These are phyloP conservation scores for Arachnomyces sp. DNA, from an alignment of 2,329 filamentous ascomycete species.

Conservation along the genomic window DNA sequence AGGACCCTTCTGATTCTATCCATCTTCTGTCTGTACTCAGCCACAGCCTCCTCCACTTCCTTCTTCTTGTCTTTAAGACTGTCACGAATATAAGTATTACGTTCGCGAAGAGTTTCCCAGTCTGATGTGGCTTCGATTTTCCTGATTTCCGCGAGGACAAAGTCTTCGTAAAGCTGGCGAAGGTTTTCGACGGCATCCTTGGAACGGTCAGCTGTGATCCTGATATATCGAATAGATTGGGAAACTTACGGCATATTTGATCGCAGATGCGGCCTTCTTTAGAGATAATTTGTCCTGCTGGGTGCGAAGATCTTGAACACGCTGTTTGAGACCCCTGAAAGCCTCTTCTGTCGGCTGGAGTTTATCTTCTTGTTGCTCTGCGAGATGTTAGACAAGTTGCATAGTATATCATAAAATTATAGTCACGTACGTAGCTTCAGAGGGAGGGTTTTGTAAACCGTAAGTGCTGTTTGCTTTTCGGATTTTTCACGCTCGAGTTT, in stretches of 20 bases:
- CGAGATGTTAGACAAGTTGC: constrained; percentile 21
- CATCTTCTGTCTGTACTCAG: constrained; percentile 13
- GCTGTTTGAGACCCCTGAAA: constrained; percentile 36
- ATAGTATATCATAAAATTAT: constrained; percentile 2
- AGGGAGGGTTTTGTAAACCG: constrained; percentile 60
- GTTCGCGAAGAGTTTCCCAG: constrained; percentile 57
- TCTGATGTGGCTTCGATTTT: constrained; percentile 80
- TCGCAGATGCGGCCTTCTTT: constrained; percentile 48
- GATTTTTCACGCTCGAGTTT: constrained; percentile 53
- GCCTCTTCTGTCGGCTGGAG: constrained; percentile 34
- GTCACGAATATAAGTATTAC: constrained; percentile 54
- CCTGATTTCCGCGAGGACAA: constrained; percentile 63
- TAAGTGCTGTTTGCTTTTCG: constrained; percentile 58
- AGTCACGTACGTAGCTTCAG: constrained; percentile 58
- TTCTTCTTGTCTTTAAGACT: constrained; percentile 26
- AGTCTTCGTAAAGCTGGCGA: constrained; percentile 52
- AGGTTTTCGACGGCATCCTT: constrained; percentile 57
- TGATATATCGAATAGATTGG: background rate
- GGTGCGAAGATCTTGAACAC: constrained; percentile 46
- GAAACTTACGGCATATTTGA: constrained; percentile 48
- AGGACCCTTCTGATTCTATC: constrained; percentile 13
- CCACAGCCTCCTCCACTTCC: constrained; percentile 26
- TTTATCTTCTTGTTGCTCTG: constrained; percentile 40
- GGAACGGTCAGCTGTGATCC: background rate
- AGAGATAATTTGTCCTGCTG: constrained; percentile 51